Evolutionary conservation across 2,329 filamentous ascomycete species (phyloP).

Genomic region (Chaetomium sp.): DNA sequence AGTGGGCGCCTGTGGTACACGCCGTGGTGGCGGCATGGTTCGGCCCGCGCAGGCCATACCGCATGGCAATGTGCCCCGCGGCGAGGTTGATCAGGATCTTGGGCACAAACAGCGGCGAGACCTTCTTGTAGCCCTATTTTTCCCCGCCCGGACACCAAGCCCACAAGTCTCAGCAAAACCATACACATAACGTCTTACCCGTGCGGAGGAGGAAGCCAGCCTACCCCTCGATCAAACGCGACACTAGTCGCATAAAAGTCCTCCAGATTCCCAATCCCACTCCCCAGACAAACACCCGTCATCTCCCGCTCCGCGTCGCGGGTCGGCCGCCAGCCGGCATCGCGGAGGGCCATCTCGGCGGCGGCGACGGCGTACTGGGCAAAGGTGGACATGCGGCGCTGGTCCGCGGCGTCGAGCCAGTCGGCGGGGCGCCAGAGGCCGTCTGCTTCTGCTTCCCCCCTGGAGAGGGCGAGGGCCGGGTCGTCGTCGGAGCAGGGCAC

Average conservation of each 20-base stretch:
- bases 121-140: conserved; percentile 80
- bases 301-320: conserved; percentile 65
- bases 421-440: conserved; percentile 53
- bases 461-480: conserved; percentile 36
- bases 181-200: neutral
- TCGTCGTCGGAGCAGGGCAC: conserved; percentile 59
- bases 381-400: conserved; percentile 85
- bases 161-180: conserved; percentile 16
- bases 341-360: conserved; percentile 78
- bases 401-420: conserved; percentile 57
- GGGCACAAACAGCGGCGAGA: conserved; percentile 91
- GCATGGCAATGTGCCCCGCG: conserved; percentile 93
- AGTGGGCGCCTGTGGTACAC: conserved; percentile 94
- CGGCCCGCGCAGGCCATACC: conserved; percentile 83
- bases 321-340: conserved; percentile 74
- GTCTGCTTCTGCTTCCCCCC: conserved; percentile 31
- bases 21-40: conserved; percentile 93
- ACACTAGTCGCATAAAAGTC: conserved; percentile 85
- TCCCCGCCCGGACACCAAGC: neutral
- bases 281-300: conserved; percentile 90
- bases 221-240: conserved; percentile 71
- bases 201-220: conserved; percentile 36
- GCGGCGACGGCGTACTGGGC: conserved; percentile 90
- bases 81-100: conserved; percentile 92
- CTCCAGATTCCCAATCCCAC: conserved; percentile 91